Base-by-base conservation (phyloP, 2,329 filamentous ascomycete species). In the Paracorniculantispora psalliotae region DNA sequence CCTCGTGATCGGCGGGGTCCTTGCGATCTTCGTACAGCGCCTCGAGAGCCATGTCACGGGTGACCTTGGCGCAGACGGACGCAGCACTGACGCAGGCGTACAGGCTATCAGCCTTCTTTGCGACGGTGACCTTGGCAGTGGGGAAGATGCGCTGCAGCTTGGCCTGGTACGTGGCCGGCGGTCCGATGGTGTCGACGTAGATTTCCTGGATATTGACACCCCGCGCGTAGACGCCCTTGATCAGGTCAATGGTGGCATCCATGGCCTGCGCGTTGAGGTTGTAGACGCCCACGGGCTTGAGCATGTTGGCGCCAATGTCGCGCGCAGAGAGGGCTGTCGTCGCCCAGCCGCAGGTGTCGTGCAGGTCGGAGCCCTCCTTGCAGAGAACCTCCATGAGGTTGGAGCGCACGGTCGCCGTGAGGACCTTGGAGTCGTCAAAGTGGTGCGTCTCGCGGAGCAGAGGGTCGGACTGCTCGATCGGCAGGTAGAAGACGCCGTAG, bases 211-310 rank as follows among this genome's bases (percentile, higher is more conserved):
- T 79, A 71, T 96, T 92, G 62, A 97, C 89, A 37, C 91, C 90
- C 21, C 81, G 80, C 9, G 84, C 85, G 37, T 94, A 81, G 4
- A 96, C 89, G 37, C 86, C 86, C 58, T 85, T 80, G 67, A 97
- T 93, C 55, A 99, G 79, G 41, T 84, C 83, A 25, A 96, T 85
- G 0, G 93, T 97, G 4, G 93, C 90, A 72, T 96, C 92, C 85
- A 94, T 89, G 19, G 93, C 93, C 74, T 99, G 94, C 4, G 92
- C 91, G 71, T 99, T 99, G 64, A 99, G 84, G 71, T 99, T 99
- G 76, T 97, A 96, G 3, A 78, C 71, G 19, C 76, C 77, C 9
- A 78, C 77, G 2, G 86, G 82, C 10, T 82, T 81, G 67, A 94
- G 79, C 90, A 96, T 96, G 67, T 84, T 83, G 8, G 91, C 83